Evolutionary conservation across 768 basidiomycete species (phyloP).

Genomic region (Dacryopinax primogenitus): DNA sequence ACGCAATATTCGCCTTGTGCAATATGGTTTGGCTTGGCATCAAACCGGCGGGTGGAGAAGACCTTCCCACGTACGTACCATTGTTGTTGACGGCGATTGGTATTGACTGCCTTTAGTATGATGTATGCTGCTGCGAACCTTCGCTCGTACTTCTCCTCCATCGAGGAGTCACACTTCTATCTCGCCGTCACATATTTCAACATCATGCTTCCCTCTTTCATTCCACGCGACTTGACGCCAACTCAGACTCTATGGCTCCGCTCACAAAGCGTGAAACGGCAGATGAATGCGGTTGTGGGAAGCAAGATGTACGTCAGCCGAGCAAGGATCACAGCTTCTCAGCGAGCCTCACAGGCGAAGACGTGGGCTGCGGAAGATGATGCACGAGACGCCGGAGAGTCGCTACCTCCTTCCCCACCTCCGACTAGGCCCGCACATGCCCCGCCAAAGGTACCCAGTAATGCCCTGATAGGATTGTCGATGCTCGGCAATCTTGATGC

Average conservation of each 20-base stretch:
- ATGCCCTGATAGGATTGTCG: constrained; percentile 62
- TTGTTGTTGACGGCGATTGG: background rate
- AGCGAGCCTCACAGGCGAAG: constrained; percentile 48
- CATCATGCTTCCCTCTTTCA: constrained; percentile 60
- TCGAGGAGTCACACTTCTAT: constrained; percentile 57
- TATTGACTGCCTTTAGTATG: constrained; percentile 36
- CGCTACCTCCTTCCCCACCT: background rate
- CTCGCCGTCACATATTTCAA: constrained; percentile 74
- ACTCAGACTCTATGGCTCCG: constrained; percentile 57
- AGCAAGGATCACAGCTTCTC: constrained; percentile 49
- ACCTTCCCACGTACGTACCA: constrained; percentile 40
- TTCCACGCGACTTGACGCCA: constrained; percentile 35
- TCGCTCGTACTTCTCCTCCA: constrained; percentile 41
- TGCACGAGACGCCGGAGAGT: constrained; percentile 23
- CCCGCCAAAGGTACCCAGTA: constrained; percentile 38
- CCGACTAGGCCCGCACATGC: background rate
- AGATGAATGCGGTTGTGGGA: constrained; percentile 54
- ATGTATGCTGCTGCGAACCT: constrained; percentile 81
- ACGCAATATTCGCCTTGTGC: constrained; percentile 60
- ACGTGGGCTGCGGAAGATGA: constrained; percentile 68
- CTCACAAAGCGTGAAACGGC: constrained; percentile 51
- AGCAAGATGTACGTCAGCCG: constrained; percentile 48
- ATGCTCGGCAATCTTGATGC: constrained; percentile 76
- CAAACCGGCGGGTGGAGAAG: constrained; percentile 28
- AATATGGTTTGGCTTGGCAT: constrained; percentile 60